Conservation (phyloP, 192 early-diverging fungal genomes). For the Coemansia umbellata region DNA sequence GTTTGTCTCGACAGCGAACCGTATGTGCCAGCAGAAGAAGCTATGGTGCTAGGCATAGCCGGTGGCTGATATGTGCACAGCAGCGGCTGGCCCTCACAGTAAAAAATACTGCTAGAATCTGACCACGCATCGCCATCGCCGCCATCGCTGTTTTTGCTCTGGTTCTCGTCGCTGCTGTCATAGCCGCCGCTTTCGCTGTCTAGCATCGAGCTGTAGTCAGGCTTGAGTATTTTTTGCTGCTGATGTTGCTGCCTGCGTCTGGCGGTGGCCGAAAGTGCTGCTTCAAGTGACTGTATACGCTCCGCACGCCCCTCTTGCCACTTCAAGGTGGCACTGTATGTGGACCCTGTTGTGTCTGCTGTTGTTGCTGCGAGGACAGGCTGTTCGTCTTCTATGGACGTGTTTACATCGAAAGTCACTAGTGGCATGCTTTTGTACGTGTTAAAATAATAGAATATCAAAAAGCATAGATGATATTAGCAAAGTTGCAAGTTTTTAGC, state of each 20-base stretch:
- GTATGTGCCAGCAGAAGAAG: background rate
- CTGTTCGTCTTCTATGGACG: background rate
- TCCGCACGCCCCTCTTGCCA: slow-evolving; percentile 36
- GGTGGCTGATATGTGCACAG: slow-evolving; percentile 44
- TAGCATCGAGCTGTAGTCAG: slow-evolving; percentile 36
- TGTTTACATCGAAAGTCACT: slow-evolving; percentile 16
- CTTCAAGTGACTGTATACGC: slow-evolving; percentile 34
- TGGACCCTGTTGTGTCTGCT: background rate
- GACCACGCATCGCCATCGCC: slow-evolving; percentile 7
- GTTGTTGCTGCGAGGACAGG: background rate
- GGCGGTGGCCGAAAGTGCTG: slow-evolving; percentile 20
- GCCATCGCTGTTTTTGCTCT: slow-evolving; percentile 1
- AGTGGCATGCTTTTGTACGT: slow-evolving; percentile 18
- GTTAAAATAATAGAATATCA: no score
- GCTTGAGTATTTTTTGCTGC: background rate
- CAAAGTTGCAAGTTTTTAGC: no score
- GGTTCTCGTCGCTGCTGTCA: background rate
- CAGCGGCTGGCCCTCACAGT: slow-evolving; percentile 44
- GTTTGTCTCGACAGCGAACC: slow-evolving; percentile 5
- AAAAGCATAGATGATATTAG: no score
- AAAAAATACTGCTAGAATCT: slow-evolving; percentile 33
- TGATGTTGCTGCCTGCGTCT: slow-evolving; percentile 7
- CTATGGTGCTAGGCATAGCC: background rate
- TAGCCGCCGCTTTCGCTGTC: slow-evolving; percentile 13
- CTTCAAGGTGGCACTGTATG: background rate